These are phyloP conservation scores for Delonix regia DNA, from an alignment of 306 rosid species.

Conservation along the genomic window DNA sequence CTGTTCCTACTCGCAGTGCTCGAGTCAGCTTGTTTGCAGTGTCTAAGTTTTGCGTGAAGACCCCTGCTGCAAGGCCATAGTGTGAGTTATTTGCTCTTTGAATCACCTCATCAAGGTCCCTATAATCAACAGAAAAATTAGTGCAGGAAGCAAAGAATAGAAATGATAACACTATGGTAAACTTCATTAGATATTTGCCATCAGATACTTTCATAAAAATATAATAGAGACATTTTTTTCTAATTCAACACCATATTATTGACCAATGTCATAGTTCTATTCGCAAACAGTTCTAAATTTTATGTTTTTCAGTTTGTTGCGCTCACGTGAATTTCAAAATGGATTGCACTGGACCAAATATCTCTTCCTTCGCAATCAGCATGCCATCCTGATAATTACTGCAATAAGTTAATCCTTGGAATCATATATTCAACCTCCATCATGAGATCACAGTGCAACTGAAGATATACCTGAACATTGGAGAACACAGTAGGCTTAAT, in stretches of 20 bases:
- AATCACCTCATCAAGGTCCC: slow-evolving; percentile 76
- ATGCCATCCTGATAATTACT: slow-evolving; percentile 67
- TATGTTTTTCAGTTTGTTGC: too few species aligned
- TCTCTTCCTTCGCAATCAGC: slow-evolving; percentile 85
- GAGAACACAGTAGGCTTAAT: slow-evolving; percentile 92
- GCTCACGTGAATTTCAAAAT: slow-evolving; percentile 85
- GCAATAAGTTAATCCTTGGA: slow-evolving; percentile 17
- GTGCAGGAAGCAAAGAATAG: neutral
- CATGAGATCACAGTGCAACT: slow-evolving; percentile 7
- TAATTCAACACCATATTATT: too few species aligned
- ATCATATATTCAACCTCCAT: neutral
- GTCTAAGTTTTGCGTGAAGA: slow-evolving; percentile 68
- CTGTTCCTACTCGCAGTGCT: slow-evolving; percentile 76
- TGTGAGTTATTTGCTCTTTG: slow-evolving; percentile 65
- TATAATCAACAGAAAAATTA: slow-evolving; percentile 39
- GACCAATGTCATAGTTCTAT: too few species aligned
- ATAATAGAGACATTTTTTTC: too few species aligned
- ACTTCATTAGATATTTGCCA: too few species aligned
- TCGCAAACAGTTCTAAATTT: too few species aligned
- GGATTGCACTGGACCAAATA: slow-evolving; percentile 92
- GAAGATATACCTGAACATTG: slow-evolving; percentile 63
- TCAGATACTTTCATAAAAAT: too few species aligned
- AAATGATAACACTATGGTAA: too few species aligned
- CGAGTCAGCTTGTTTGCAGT: slow-evolving; percentile 78
- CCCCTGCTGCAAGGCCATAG: slow-evolving; percentile 92